phyloP scores from a whole-genome alignment of 306 rosid genomes.

The Fragaria vesca region DNA sequence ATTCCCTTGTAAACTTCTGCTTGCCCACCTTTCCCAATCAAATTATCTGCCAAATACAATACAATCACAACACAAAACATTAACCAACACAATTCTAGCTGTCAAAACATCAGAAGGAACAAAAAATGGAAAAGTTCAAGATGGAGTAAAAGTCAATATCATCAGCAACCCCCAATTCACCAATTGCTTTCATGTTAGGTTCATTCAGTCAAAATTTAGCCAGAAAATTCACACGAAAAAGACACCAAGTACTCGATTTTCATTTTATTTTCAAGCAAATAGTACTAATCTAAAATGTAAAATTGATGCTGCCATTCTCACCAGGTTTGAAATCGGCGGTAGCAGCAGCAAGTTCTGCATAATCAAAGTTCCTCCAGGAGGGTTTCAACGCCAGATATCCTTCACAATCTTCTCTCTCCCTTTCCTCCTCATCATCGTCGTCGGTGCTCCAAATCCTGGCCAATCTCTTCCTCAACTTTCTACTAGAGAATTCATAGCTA shows the following conservation, averaged over 20 bases:
- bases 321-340: slow-evolving; percentile 67
- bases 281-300: neutral
- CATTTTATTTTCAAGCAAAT: neutral
- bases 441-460: slow-evolving; percentile 66
- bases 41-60: slow-evolving; percentile 48
- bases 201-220: slow-evolving; percentile 27
- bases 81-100: neutral
- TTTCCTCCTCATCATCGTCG: slow-evolving; percentile 18
- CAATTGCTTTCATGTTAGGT: slow-evolving; percentile 18
- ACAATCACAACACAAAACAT: neutral
- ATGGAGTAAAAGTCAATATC: neutral
- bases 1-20: slow-evolving; percentile 88
- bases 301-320: slow-evolving; percentile 5
- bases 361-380: slow-evolving; percentile 81
- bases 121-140: neutral
- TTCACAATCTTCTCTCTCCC: slow-evolving; percentile 19
- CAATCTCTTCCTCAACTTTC: slow-evolving; percentile 48
- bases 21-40: slow-evolving; percentile 90
- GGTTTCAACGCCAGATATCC: slow-evolving; percentile 51
- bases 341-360: slow-evolving; percentile 63
- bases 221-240: slow-evolving; percentile 20
- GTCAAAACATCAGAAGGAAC: neutral
- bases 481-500: slow-evolving; percentile 46
- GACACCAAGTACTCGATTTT: neutral
- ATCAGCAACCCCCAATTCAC: neutral